These are phyloP conservation scores for Phialocephala sp. DNA, from an alignment of 2,329 filamentous ascomycete species.

Conservation along the genomic window DNA sequence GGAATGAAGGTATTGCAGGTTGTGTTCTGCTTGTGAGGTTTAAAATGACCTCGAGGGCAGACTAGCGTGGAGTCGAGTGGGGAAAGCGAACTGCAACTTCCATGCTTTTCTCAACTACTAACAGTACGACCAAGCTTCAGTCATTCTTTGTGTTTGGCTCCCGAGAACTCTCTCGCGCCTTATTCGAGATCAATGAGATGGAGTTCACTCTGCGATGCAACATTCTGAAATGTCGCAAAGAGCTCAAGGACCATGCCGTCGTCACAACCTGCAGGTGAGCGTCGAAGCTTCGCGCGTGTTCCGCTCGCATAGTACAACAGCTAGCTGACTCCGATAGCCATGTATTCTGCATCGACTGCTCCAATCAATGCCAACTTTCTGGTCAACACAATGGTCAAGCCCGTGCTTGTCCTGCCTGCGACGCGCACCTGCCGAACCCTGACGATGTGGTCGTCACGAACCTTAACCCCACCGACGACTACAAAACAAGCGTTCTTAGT, in stretches of 20 bases:
- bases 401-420: slow-evolving; percentile 76
- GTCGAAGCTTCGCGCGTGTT: neutral
- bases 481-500: slow-evolving; percentile 85
- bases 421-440: slow-evolving; percentile 67
- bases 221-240: slow-evolving; percentile 73
- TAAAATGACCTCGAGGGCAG: neutral
- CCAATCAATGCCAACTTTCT: slow-evolving; percentile 65
- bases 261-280: slow-evolving; percentile 87
- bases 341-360: slow-evolving; percentile 82
- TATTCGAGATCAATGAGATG: slow-evolving; percentile 54
- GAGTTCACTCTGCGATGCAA: slow-evolving; percentile 82
- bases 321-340: slow-evolving; percentile 60
- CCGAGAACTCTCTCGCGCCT: neutral
- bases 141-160: neutral
- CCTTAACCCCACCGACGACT: slow-evolving; percentile 83
- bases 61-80: slow-evolving; percentile 3
- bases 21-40: neutral
- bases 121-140: neutral
- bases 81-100: neutral
- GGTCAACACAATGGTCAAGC: slow-evolving; percentile 57
- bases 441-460: slow-evolving; percentile 77
- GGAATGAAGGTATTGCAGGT: neutral
- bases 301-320: neutral
- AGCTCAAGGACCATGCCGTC: slow-evolving; percentile 73
- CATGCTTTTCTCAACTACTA: neutral